phyloP scores from a whole-genome alignment of 2,329 filamentous ascomycete species.

The Neonectria sp. region DNA sequence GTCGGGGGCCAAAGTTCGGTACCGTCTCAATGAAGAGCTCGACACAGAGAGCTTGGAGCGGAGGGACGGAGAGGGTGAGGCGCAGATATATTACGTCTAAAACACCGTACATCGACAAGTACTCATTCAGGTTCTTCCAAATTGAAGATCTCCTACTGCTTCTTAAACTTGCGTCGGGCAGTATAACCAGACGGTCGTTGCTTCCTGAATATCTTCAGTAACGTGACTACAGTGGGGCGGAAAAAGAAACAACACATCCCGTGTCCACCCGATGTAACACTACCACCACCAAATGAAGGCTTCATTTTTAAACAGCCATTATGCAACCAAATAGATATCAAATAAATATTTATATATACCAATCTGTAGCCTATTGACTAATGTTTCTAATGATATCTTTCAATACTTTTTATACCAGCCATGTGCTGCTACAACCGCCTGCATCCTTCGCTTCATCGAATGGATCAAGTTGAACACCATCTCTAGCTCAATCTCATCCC shows the following conservation, averaged over 20 bases:
- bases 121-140: too few relatives aligned
- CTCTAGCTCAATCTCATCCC: constrained; percentile 6
- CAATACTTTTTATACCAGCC: constrained; percentile 15
- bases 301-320: background rate
- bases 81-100: too few relatives aligned
- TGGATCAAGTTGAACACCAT: background rate
- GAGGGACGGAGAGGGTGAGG: too few relatives aligned
- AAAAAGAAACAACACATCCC: background rate
- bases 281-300: background rate
- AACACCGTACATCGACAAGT: too few relatives aligned
- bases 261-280: background rate
- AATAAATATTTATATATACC: constrained; percentile 6
- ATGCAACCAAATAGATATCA: background rate
- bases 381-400: constrained; percentile 2
- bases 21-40: too few relatives aligned
- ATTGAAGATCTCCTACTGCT: too few relatives aligned
- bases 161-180: too few relatives aligned
- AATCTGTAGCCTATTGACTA: constrained; percentile 2
- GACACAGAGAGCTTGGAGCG: too few relatives aligned
- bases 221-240: too few relatives aligned
- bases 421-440: background rate
- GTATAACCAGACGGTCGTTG: too few relatives aligned
- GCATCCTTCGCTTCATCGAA: background rate
- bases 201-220: too few relatives aligned
- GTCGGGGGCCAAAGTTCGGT: too few relatives aligned